Evolutionary conservation across 352 stramenopile species (phyloP), one percentile per base, ranked within the genome.

Genomic region (Chrysophaeum taylorii): DNA sequence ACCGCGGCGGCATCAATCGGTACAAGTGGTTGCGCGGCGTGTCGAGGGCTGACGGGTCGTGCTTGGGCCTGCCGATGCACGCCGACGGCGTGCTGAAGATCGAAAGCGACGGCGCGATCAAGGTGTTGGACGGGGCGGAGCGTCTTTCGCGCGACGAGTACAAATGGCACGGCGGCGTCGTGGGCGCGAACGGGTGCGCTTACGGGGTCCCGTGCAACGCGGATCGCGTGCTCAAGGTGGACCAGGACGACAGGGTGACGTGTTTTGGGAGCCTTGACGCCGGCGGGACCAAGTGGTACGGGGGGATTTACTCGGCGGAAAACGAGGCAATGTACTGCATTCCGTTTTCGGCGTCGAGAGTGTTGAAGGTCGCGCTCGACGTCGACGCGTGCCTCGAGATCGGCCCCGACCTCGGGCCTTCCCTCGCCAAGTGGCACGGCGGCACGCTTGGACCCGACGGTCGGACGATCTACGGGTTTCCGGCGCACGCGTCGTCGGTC

Each of bases 201-300:
- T 71, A 71, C 33, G 66, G 42, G n/a, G 60, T 71, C 5, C 66
- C 66, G 25, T 71, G 66, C 52, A 45, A 69, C 60, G 66, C 66
- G 25, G 12, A 12, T 12, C 7, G 2, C 25, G 66, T 71, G 15
- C 36, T 71, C 25, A 69, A 69, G 35, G 68, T 71, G 9, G 52
- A 71, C 60, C 23, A 12, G 7, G 50, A 53, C 48, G 60, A 69
- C 45, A 48, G 2, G 50, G 36, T 35, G 2, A n/a, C 2, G 7
- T 5, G 38, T 23, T 69, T 29, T 23, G 66, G 25, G 53, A 57
- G 29, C 50, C 50, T 53, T 16, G 4, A 4, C 29, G 36, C 31
- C 5, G 50, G 12, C 48, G 15, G 2, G 45, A 14, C 45, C 7
- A 71, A 71, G 60, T 71, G 66, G 66, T 71, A 71, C 52, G 66